Evolutionary conservation across 1,284 basidiomycete species (phyloP).

Genomic region (Rhodotorula sp.): DNA sequence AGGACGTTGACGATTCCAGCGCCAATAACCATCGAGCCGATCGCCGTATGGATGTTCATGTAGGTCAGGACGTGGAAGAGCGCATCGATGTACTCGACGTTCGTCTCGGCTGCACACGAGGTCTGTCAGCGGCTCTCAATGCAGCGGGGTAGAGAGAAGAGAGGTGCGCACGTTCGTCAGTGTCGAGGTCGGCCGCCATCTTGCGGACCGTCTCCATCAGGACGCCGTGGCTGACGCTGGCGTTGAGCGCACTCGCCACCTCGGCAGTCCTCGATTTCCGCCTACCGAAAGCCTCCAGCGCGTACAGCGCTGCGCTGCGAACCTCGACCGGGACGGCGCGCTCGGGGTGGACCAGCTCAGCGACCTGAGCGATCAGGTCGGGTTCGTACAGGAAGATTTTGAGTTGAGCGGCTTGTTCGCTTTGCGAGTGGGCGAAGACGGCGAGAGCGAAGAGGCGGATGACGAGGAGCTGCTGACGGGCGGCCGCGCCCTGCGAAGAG

Average conservation of each 20-base stretch:
- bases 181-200: conserved; percentile 65
- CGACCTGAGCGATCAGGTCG: conserved; percentile 77
- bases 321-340: conserved; percentile 62
- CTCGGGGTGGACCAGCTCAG: conserved; percentile 83
- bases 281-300: conserved; percentile 82
- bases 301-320: conserved; percentile 78
- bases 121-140: not conserved
- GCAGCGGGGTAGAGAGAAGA: not conserved
- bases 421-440: conserved; percentile 63
- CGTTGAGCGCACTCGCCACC: conserved; percentile 85
- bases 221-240: conserved; percentile 93
- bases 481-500: conserved; percentile 40
- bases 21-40: conserved; percentile 91
- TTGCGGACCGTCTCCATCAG: conserved; percentile 82
- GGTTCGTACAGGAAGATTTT: conserved; percentile 93
- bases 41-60: conserved; percentile 76
- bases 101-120: conserved; percentile 50
- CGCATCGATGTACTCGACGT: conserved; percentile 79
- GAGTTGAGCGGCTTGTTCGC: conserved; percentile 72
- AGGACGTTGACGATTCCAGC: conserved; percentile 90
- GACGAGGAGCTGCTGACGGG: conserved; percentile 75
- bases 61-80: conserved; percentile 82
- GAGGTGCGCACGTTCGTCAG: conserved; percentile 37
- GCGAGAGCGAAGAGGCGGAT: conserved; percentile 83
- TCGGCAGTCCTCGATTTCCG: conserved; percentile 81